Conservation (phyloP, 495 filamentous ascomycete species). For the Tuber melanosporum region DNA sequence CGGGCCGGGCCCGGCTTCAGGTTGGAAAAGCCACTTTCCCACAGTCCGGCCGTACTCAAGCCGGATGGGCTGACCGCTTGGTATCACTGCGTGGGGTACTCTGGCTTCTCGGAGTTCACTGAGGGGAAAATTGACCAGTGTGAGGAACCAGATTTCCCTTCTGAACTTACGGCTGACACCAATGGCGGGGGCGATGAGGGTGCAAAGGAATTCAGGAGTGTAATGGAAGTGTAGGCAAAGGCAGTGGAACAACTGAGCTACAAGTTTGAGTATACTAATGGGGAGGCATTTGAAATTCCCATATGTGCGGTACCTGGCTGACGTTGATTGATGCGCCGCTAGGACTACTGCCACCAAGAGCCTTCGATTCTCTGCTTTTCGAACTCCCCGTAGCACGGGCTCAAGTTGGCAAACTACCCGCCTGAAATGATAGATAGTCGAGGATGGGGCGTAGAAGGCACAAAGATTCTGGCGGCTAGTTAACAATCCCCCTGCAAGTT, state of each 20-base stretch:
- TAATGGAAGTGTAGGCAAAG: slow-evolving; percentile 47
- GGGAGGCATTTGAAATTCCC: slow-evolving; percentile 47
- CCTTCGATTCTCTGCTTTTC: slow-evolving; percentile 47
- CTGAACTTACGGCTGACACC: slow-evolving; percentile 45
- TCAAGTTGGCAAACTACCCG: slow-evolving; percentile 53
- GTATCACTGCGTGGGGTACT: slow-evolving; percentile 53
- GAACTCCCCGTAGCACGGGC: slow-evolving; percentile 49
- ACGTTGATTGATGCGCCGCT: too few relatives aligned
- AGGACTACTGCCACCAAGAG: slow-evolving; percentile 33
- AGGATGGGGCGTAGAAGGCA: slow-evolving; percentile 51
- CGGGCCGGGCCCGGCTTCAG: too few relatives aligned
- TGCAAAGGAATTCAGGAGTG: slow-evolving; percentile 10
- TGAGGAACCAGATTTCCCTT: slow-evolving; percentile 55
- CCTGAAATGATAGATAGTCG: slow-evolving; percentile 20
- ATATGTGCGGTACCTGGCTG: slow-evolving; percentile 1
- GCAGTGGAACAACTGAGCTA: slow-evolving; percentile 48
- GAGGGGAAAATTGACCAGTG: slow-evolving; percentile 48
- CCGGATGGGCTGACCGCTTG: slow-evolving; percentile 11
- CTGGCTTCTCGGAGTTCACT: slow-evolving; percentile 39
- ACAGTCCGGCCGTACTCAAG: too few relatives aligned
- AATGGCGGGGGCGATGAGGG: background rate
- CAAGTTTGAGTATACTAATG: slow-evolving; percentile 50
- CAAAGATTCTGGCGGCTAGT: slow-evolving; percentile 55
- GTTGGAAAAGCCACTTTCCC: too few relatives aligned
- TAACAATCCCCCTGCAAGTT: slow-evolving; percentile 53